Evolutionary conservation across 305 asterid species (phyloP), one percentile per base, ranked within the genome.

Genomic region (Ilex paraguariensis): DNA sequence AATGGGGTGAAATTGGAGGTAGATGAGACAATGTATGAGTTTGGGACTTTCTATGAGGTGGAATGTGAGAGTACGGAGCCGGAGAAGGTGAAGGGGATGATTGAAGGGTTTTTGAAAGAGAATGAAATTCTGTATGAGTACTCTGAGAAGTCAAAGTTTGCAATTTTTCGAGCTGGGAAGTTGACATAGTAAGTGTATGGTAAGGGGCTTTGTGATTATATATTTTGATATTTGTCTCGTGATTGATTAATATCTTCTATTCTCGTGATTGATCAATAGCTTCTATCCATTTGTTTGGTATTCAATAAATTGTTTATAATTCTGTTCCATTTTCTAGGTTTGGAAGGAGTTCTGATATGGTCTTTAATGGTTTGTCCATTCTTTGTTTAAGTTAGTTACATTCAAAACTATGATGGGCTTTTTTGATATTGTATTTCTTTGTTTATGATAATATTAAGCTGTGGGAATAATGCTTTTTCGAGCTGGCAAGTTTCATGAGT

Each of bases 21-120:
- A 56, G 98, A 92, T 66, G 94, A 85, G 70, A 91, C 89, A 44
- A 70, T 60, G 62, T 92, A 87, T 72, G 90, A 87, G 3, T 92
- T 92, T 63, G 97, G 98, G 65, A 82, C 89, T 72, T 70, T 75
- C 75, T 89, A 85, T 16, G 98, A 89, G 91, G 81, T 92, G 3
- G 96, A 92, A 69, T 92, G 98, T 40, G 96, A 92, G 80, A 92
- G 94, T 60, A 33, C 68, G 0, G 98, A 92, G 75, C 97, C 98
- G 13, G 98, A 92, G 63, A 84, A 64, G 59, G 87, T 69, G 52
- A 92, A 86, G 77, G 85, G 14, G 70, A 81, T 81, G 83, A 85
- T 89, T 69, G 91, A 73, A 28, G 75, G 66, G 32, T 81, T 84
- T 69, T 76, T 91, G 73, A 85, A 88, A 82, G 82, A 87, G 58